A percentile compares a stretch with the other conserved stretches of the same genome.
phyloP scores from a whole-genome alignment of 495 filamentous ascomycete species.

The Tuber calosporum region DNA sequence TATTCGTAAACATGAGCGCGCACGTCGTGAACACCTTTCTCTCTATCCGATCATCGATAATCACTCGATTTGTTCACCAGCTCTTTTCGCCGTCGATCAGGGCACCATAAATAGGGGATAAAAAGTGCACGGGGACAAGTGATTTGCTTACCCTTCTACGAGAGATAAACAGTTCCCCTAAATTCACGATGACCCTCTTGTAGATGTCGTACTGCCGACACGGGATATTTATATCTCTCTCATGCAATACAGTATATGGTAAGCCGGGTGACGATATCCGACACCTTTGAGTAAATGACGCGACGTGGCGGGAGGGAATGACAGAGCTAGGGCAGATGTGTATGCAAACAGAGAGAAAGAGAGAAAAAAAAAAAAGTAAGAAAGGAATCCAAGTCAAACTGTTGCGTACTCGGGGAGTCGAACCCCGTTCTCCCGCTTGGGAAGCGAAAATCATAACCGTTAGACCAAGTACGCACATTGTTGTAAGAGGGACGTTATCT shows the following conservation, averaged over 20 bases:
- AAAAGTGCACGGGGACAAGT: background rate
- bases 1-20: background rate
- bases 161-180: background rate
- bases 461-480: constrained; percentile 32
- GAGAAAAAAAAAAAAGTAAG: background rate
- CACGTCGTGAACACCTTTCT: background rate
- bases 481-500: background rate
- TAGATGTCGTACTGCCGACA: background rate
- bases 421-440: constrained; percentile 34
- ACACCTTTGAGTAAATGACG: background rate
- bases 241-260: background rate
- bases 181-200: background rate
- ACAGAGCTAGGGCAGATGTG: too few species aligned
- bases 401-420: constrained; percentile 28
- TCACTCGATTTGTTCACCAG: background rate
- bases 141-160: background rate
- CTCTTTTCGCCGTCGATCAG: background rate
- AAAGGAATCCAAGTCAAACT: too few species aligned
- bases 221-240: background rate
- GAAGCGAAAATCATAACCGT: constrained; percentile 35
- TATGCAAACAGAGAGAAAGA: too few species aligned
- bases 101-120: background rate
- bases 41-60: background rate
- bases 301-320: background rate
- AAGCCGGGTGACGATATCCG: background rate